Base-by-base conservation (phyloP, 176 grass and related monocot species). In the Microstegium vimineum region DNA sequence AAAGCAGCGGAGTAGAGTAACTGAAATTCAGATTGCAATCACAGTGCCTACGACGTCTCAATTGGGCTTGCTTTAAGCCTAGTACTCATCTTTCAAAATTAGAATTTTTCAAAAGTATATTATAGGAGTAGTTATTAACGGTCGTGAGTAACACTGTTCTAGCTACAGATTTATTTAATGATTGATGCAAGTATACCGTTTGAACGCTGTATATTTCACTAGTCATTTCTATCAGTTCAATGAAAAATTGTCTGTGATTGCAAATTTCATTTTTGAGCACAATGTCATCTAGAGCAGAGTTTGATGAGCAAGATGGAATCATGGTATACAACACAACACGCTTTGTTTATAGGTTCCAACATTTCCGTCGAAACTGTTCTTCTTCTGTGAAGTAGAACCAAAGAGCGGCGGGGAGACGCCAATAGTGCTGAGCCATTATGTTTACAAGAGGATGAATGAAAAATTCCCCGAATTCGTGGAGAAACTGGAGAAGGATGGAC, bases 321-420 rank as follows among this genome's bases (percentile, higher is more conserved):
- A 40, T 3, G 0, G 20, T 66, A 4, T 22, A 7, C 23, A 10
- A 3, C 37, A 7, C 23, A 10, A 3, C 37, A 11, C 38, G 33
- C 0, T 47, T 63, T 65, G 9, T n/a, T 67, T 30, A 61, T 20
- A 98, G 96, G 93, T 98, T 75, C 88, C 96, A 10, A 86, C 90
- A 59, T 98, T 99, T 64, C 96, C 96, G 0, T 64, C 89, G 0
- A 95, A 99, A n/a, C 41, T 98, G 20, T 99, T 99, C 83, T 98
- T 98, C 77, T 99, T 95, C 81, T 99, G 96, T 20, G 96, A 99
- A 59, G 84, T 90, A 49, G 93, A 99, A 23, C 93, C 96, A 0
- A 88, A 84, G 51, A 93, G 47, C 2, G 87, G 89, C 33, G 96
- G 96, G 4, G 93, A 99, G 81, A 99, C 96, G 4, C 96, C 93